phyloP scores from a whole-genome alignment of 345 rosid genomes.

The Hirschfeldia incana region DNA sequence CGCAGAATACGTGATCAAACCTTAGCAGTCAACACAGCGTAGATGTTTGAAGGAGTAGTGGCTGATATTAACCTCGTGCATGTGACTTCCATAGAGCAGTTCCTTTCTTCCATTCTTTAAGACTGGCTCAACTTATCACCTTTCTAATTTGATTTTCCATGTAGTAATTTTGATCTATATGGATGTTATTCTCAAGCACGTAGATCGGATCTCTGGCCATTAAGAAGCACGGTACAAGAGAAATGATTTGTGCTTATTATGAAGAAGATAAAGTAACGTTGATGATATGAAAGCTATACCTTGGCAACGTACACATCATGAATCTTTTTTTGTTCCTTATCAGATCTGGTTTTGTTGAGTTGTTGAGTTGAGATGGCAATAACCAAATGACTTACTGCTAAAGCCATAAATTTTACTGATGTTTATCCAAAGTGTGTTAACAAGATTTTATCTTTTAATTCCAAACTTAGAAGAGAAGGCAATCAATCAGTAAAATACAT shows the following conservation, averaged over 20 bases:
- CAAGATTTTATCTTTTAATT: background rate
- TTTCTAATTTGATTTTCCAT: slow-evolving; percentile 93
- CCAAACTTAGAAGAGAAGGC: background rate
- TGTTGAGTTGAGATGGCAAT: too few species aligned
- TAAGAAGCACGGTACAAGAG: background rate
- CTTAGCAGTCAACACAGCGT: slow-evolving; percentile 87
- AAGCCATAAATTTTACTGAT: background rate
- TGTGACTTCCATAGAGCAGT: slow-evolving; percentile 93
- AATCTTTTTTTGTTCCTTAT: too few species aligned
- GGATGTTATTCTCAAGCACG: slow-evolving; percentile 87
- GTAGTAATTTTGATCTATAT: slow-evolving; percentile 89
- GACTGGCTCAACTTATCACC: slow-evolving; percentile 82
- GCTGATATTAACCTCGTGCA: slow-evolving; percentile 80
- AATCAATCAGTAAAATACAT: background rate
- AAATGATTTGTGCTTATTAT: background rate
- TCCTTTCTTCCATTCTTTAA: slow-evolving; percentile 90
- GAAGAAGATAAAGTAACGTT: background rate
- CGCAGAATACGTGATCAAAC: slow-evolving; percentile 55
- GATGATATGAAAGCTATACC: slow-evolving; percentile 49
- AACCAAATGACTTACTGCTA: background rate
- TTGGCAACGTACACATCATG: slow-evolving; percentile 62
- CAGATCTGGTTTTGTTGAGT: too few species aligned
- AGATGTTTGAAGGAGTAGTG: slow-evolving; percentile 80
- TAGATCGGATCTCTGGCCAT: slow-evolving; percentile 52
- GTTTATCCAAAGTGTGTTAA: too few species aligned